phyloP scores from a whole-genome alignment of 1,284 basidiomycete species.

The Somion occarium region DNA sequence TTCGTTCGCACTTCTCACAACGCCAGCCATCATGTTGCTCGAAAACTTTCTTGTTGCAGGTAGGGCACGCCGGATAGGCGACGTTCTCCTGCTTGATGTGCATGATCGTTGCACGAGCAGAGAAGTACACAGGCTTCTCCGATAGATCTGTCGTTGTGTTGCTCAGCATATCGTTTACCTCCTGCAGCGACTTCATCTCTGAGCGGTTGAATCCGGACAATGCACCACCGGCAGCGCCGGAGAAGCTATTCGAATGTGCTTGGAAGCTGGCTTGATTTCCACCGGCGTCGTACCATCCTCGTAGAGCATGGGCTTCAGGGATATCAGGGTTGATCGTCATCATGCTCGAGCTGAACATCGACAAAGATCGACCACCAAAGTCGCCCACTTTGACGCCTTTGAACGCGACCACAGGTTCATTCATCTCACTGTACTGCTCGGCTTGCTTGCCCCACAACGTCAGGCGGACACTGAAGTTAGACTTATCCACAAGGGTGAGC shows the following conservation, averaged over 20 bases:
- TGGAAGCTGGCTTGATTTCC: conserved; percentile 66
- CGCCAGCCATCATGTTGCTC: conserved; percentile 72
- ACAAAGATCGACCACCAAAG: conserved; percentile 87
- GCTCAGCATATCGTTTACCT: conserved; percentile 89
- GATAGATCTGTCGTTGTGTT: conserved; percentile 72
- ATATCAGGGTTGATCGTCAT: conserved; percentile 90
- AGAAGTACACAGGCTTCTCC: conserved; percentile 85
- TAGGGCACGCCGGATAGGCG: conserved; percentile 88
- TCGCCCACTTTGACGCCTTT: conserved; percentile 95
- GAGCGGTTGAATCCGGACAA: conserved; percentile 51
- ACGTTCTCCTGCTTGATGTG: conserved; percentile 88
- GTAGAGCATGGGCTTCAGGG: conserved; percentile 77
- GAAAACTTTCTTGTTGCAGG: conserved; percentile 91
- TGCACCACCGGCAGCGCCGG: conserved; percentile 30
- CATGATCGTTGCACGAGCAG: conserved; percentile 79
- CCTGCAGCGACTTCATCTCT: conserved; percentile 73
- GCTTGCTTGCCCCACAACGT: conserved; percentile 98
- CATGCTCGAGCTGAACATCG: conserved; percentile 61
- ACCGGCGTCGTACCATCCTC: conserved; percentile 87
- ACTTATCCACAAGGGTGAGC: conserved; percentile 83
- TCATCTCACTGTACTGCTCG: conserved; percentile 63
- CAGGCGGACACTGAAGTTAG: conserved; percentile 75
- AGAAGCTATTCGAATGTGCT: conserved; percentile 53
- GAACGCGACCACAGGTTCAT: conserved; percentile 82
- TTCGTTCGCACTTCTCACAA: conserved; percentile 92